Evolutionary conservation across 768 basidiomycete species (phyloP).

Genomic region (Omphalotus guepiniiformis): DNA sequence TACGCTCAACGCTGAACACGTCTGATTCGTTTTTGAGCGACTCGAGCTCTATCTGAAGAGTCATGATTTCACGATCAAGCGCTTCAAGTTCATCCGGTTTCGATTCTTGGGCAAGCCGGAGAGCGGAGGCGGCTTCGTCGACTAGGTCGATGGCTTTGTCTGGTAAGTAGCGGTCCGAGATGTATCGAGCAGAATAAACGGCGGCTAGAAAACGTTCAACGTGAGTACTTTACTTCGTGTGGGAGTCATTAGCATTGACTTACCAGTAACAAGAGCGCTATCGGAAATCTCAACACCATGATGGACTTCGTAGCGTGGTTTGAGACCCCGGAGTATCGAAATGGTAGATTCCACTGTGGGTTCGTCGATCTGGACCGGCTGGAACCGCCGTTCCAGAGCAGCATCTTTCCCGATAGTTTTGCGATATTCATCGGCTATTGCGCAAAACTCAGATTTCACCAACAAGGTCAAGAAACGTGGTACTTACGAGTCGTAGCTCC

Average conservation of each 20-base stretch:
- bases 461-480: not conserved
- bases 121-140: constrained; percentile 86
- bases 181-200: constrained; percentile 79
- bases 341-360: constrained; percentile 83
- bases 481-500: constrained; percentile 84
- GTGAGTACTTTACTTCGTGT: not conserved
- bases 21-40: constrained; percentile 87
- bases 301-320: constrained; percentile 83
- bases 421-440: constrained; percentile 76
- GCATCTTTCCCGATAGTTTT: constrained; percentile 92
- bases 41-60: constrained; percentile 85
- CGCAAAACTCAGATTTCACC: not conserved
- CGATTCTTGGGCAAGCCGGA: constrained; percentile 84
- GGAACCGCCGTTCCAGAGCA: constrained; percentile 87
- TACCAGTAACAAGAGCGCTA: constrained; percentile 80
- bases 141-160: constrained; percentile 92
- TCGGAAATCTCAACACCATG: constrained; percentile 93
- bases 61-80: constrained; percentile 80
- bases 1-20: constrained; percentile 74
- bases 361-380: constrained; percentile 85
- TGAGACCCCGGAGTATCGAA: constrained; percentile 83
- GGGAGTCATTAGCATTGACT: constrained; percentile 10
- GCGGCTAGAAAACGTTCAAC: constrained; percentile 48
- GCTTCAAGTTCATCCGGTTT: constrained; percentile 84
- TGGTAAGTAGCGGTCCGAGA: constrained; percentile 83